phyloP scores from a whole-genome alignment of 257 asterid genomes.

The Solanum appendiculatum region DNA sequence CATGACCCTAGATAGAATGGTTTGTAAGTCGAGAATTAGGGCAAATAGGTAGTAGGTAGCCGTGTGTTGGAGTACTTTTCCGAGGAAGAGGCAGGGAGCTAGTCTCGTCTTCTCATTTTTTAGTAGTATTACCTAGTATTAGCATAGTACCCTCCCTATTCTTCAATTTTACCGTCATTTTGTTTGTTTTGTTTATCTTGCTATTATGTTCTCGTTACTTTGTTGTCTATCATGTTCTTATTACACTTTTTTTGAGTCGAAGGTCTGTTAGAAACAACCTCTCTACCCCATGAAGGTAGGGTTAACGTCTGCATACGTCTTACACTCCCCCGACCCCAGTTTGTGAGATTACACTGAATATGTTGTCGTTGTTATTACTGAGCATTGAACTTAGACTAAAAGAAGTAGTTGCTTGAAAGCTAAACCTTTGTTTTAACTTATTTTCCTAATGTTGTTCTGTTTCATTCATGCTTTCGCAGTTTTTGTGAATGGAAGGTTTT shows the following conservation, averaged over 20 bases:
- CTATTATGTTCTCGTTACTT: background rate
- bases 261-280: background rate
- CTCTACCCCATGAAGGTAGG: background rate
- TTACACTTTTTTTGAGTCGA: background rate
- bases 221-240: background rate
- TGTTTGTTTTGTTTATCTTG: background rate
- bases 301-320: background rate
- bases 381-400: background rate
- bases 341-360: background rate
- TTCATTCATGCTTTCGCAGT: background rate
- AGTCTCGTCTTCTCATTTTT: background rate
- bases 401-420: background rate
- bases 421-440: background rate
- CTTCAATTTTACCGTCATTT: too few species aligned
- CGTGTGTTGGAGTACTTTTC: background rate
- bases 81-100: background rate
- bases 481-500: background rate
- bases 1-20: background rate
- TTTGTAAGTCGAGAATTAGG: background rate
- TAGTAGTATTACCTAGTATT: background rate
- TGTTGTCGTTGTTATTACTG: too few species aligned
- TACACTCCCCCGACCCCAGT: rapidly evolving
- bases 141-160: too few species aligned
- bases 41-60: background rate
- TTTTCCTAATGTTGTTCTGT: background rate